Base-by-base conservation (phyloP, 495 filamentous ascomycete species). In the Penicillium pancosmium region DNA sequence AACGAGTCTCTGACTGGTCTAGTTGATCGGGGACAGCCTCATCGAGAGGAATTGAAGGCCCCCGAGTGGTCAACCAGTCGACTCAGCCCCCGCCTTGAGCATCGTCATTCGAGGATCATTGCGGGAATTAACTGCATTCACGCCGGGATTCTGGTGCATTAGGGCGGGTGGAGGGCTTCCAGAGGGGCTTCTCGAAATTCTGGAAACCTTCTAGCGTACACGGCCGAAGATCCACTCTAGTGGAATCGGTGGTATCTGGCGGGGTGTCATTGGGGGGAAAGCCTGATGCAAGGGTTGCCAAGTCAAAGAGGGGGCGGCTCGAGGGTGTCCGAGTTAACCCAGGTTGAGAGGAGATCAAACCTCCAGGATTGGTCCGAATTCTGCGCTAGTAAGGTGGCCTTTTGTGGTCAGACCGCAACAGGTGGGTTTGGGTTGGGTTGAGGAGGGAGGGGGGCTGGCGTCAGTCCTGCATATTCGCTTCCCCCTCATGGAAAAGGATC, bases 171-270 rank as follows among this genome's bases (percentile, higher is more conserved):
- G 41, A 13, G 15, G 4, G 21, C 38, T 40, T 43, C 44, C 43
- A 55, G 36, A 35, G 31, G 27, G 33, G 35, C 7, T 56, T 47
- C 56, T 35, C 49, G 33, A 57, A 57, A 60, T 68, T 68, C 66
- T 52, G 65, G 61, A 61, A 66, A 38, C 18, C 61, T 70, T 70
- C 68, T 68, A 70, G 65, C 61, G 65, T 66, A n/a, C 21, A 9
- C 46, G 9, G 16, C 43, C 16, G n/a, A 19, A 31, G 27, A 31
- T 31, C 27, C 27, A 31, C 27, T 31, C 27, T 31, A 9, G 8
- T 31, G 27, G 27, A 4, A 18, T n/a, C 8, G 21, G 41, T 10
- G 11, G 41, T 48, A 48, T 48, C 46, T 48, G 46, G 46, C 46
- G 21, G 46, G 21, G 11, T 9, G 10, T 27, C 19, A 48, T 48